Percentiles rank a stretch among this genome's conserved stretches.
These are phyloP conservation scores for Penicillium flavigenum DNA, from an alignment of 495 filamentous ascomycete species.

Conservation along the genomic window DNA sequence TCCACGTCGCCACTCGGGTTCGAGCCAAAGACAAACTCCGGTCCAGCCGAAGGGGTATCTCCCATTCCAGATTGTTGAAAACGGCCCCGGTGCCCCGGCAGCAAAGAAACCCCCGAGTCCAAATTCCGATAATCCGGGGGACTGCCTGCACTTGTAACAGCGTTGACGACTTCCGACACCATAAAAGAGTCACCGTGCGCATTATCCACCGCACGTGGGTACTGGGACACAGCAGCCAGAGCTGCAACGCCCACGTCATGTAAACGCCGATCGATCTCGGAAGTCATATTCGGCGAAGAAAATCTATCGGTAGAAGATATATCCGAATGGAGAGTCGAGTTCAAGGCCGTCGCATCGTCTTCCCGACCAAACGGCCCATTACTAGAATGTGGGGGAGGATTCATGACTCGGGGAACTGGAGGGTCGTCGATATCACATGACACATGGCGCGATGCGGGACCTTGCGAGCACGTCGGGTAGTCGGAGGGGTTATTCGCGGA, in stretches of 20 bases:
- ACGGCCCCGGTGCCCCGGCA: conserved; percentile 9
- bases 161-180: conserved; percentile 35
- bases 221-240: conserved; percentile 38
- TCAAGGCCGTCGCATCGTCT: conserved; percentile 12
- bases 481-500: conserved; percentile 13
- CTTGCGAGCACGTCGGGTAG: conserved; percentile 6
- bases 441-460: conserved; percentile 22
- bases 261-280: conserved; percentile 23
- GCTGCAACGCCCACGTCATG: conserved; percentile 34
- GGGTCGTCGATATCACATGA: conserved; percentile 23
- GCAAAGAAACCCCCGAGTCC: conserved; percentile 5
- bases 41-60: conserved; percentile 17
- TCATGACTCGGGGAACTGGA: conserved; percentile 24
- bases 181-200: conserved; percentile 19
- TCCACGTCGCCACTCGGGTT: conserved; percentile 15
- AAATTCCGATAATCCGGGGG: conserved; percentile 9
- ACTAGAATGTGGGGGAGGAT: conserved; percentile 10
- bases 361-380: conserved; percentile 7
- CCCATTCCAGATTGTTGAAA: conserved; percentile 28
- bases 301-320: conserved; percentile 1
- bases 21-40: conserved; percentile 17
- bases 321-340: conserved; percentile 9
- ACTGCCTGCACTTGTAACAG: conserved; percentile 19
- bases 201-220: conserved; percentile 25
- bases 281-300: conserved; percentile 12